Conservation (phyloP, 129 eudicot species). For the Arctium minus region DNA sequence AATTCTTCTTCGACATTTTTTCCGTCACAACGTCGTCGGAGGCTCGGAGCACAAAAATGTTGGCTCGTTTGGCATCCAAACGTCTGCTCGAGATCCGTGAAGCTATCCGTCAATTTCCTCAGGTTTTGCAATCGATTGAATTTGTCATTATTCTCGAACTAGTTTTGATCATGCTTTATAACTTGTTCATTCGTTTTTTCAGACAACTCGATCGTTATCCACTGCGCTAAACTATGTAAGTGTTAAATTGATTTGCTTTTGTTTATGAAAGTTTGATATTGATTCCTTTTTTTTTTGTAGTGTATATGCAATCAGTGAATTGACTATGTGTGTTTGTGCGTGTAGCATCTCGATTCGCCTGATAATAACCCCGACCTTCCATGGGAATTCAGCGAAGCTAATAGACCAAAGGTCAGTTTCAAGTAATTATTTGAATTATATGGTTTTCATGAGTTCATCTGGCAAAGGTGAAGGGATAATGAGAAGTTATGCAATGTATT, state of each 20-base stretch:
- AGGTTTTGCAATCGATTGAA: slow-evolving; percentile 22
- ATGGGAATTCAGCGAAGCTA: slow-evolving; percentile 55
- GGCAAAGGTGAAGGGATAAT: neutral
- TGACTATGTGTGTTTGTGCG: neutral
- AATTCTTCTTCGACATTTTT: neutral
- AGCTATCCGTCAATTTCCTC: slow-evolving; percentile 45
- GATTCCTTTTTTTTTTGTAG: neutral
- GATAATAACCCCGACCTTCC: slow-evolving; percentile 65
- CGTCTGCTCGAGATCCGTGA: slow-evolving; percentile 72
- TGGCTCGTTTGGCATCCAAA: slow-evolving; percentile 53
- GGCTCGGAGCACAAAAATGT: slow-evolving; percentile 37
- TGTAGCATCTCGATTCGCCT: slow-evolving; percentile 71
- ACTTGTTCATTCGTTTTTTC: neutral
- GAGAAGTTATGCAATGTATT: neutral
- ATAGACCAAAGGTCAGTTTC: slow-evolving; percentile 48
- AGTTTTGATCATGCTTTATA: neutral
- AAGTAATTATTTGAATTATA: neutral
- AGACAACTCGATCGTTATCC: slow-evolving; percentile 64
- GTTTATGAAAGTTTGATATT: neutral
- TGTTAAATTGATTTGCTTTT: neutral
- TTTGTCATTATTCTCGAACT: neutral
- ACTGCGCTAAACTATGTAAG: slow-evolving; percentile 80
- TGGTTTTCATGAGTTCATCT: neutral
- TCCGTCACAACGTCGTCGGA: slow-evolving; percentile 3
- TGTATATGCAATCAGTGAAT: neutral